Evolutionary conservation across 2,329 filamentous ascomycete genomes (phyloP), one percentile per base, ranked within the genome.

Genomic region (Fusarium cicatricum): DNA sequence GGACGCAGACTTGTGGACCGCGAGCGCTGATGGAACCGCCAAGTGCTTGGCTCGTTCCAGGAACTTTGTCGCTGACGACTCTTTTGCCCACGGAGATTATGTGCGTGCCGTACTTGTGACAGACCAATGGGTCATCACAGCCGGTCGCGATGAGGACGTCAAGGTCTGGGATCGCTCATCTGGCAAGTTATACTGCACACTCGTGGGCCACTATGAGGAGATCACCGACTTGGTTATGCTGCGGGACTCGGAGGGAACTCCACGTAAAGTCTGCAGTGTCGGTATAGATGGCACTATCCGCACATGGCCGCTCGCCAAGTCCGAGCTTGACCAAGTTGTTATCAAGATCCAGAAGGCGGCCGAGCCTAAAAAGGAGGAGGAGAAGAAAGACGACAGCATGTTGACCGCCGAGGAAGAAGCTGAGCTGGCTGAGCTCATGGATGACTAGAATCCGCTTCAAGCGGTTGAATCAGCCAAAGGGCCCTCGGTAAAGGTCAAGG

Each of bases 361-460:
- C 50, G 82, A 85, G 62, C 81, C 83, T 3, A 80, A 85, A 58
- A 80, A 82, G 64, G 77, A 77, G 23, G 73, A 78, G 38, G 77
- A 78, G 52, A 74, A 79, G 53, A 70, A 72, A 64, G 74, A 74
- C 29, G 77, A 76, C 60, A 78, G 80, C 33, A 57, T 87, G 70
- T 78, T 97, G 75, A 97, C 92, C 5, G 89, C 86, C 11, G 94
- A 98, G 66, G 95, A 99, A 73, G 94, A 98, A 74, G 89, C 90
- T 5, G 95, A 98, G 74, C 80, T 99, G 62, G 93, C 92, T 12
- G 95, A 93, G 62, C 77, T 99, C 72, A 91, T 99, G 91, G 91
- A 88, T 59, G 88, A 91, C 60, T 82, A 74, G 62, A 52, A 31
- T 16, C 19, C 26, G 12, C 9, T 46, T 16, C 5, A 34, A 49